Base-by-base conservation (phyloP, 176 grass and related monocot genomes). In the Oryza coarctata region DNA sequence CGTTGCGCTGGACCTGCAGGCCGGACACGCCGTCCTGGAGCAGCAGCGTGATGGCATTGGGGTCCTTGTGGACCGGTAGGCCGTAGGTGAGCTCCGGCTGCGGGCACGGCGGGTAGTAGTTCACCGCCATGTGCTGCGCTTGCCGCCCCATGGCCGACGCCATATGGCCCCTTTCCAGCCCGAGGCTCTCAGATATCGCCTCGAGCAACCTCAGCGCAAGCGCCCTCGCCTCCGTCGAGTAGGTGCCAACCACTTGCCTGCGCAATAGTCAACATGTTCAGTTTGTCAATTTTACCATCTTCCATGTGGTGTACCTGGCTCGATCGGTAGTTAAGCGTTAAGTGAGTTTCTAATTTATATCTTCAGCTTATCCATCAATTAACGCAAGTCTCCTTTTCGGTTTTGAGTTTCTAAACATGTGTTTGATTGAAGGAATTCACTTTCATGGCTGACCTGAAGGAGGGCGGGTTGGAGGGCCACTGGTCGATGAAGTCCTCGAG, bases 21-120 rank as follows among this genome's bases (percentile, higher is more conserved):
- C 92, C 95, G 18, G 90, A 87, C 0, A 98, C 92, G 47, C 84
- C 90, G 71, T 98, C 95, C 89, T 94, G 95, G 20, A 98, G 92
- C 33, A 98, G 87, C 47, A 98, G 78, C 55, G 92, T 98, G 30
- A 98, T 78, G 84, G 92, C 88, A 77, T 98, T 98, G 18, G 92
- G 92, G 71, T 98, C 95, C 80, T 92, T 98, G 88, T 98, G 95
- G 1, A 86, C 90, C 5, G 90, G 95, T 13, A 98, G 82, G 0
- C 95, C 95, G 64, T 89, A 94, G 20, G 95, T 98, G 15, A 94
- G 95, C 80, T 98, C 95, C 25, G 95, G 95, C 80, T 93, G 90
- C 68, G 90, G 95, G 81, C 95, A 98, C 31, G 84, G 90, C 14
- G 95, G 95, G 72, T 98, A 98, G 79, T 93, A 98, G 66, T 98